phyloP scores from a whole-genome alignment of 768 basidiomycete genomes.

The Russula brevipes region DNA sequence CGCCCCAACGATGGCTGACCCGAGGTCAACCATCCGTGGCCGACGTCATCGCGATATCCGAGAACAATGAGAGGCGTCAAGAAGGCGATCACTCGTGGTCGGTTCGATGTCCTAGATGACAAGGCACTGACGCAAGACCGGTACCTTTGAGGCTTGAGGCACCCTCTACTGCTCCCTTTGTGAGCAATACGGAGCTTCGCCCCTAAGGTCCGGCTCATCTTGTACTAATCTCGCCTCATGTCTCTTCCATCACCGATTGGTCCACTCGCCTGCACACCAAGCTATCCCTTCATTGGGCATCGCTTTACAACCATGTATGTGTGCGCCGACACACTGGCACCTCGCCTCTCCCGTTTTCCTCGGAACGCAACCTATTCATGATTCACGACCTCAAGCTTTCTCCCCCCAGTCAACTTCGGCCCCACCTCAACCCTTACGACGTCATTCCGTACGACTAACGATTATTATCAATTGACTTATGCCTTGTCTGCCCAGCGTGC shows the following conservation, averaged over 20 bases:
- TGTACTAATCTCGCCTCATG: constrained; percentile 36
- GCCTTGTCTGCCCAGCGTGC: constrained; percentile 24
- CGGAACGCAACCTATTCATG: constrained; percentile 22
- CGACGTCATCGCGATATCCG: constrained; percentile 15
- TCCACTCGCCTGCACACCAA: constrained; percentile 49
- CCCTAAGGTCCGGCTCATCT: constrained; percentile 44
- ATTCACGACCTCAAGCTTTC: constrained; percentile 21
- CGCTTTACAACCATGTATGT: constrained; percentile 50
- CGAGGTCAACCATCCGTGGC: constrained; percentile 20
- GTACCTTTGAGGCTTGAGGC: constrained; percentile 49
- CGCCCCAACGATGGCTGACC: constrained; percentile 20
- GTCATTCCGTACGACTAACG: constrained; percentile 23
- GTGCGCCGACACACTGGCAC: constrained; percentile 73
- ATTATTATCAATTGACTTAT: constrained; percentile 28
- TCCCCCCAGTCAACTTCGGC: constrained; percentile 16
- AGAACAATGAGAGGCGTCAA: constrained; percentile 30
- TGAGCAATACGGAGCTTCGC: constrained; percentile 48
- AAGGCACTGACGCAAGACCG: constrained; percentile 72
- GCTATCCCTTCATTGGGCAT: constrained; percentile 81
- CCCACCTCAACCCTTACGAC: constrained; percentile 18
- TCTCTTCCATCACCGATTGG: constrained; percentile 39
- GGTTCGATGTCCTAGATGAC: constrained; percentile 48
- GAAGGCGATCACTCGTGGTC: constrained; percentile 50
- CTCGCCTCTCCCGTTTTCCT: constrained; percentile 34
- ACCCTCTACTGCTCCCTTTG: constrained; percentile 39